Base-by-base conservation (phyloP, 2,329 filamentous ascomycete genomes). In the Onygenales sp. region DNA sequence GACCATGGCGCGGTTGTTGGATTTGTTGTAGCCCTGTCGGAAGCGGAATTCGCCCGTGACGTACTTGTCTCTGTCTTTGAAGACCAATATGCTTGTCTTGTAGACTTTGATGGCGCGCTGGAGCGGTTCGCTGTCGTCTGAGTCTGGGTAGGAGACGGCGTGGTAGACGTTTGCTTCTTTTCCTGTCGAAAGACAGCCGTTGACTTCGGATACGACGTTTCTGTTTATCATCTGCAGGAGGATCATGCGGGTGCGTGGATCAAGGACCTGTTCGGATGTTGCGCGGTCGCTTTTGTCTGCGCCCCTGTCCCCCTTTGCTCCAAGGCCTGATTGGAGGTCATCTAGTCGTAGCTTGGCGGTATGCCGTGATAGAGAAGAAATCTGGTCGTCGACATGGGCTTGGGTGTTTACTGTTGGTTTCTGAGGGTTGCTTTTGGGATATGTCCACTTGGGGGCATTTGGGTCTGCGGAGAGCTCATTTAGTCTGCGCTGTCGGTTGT, bases 131-230 rank as follows among this genome's bases (percentile, higher is more conserved):
- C 67, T 62, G 14, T 71, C 71, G 8, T 80, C 78, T 6, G 82
- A 72, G 4, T 75, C 70, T 2, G 78, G 75, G 1, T 82, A 75
- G 2, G 83, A 80, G 9, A 95, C 79, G 14, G 92, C 90, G 58
- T 94, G 89, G 72, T 98, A 98, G 31, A 98, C 93, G 68, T 98
- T 98, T 56, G 93, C 93, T 71, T 98, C 93, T 69, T 98, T 98
- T 53, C 93, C 93, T 0, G 93, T 98, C 56, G 89, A 95, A 61
- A 98, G 81, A 66, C 93, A 93, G 46, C 94, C 93, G 67, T 98
- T 90, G 50, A 98, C 85, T 70, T 96, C 91, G 54, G 86, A 88
- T 49, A 98, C 84, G 57, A 92, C 78, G 56, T 89, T 86, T 36
- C 89, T 84, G 70, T 97, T 96, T 75, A 97, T 92, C 80, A 98